Percentiles rank a stretch among this genome's conserved stretches.
These are phyloP conservation scores for Paramecium sexaurelia DNA, from an alignment of 73 alveolate species.

Conservation along the genomic window DNA sequence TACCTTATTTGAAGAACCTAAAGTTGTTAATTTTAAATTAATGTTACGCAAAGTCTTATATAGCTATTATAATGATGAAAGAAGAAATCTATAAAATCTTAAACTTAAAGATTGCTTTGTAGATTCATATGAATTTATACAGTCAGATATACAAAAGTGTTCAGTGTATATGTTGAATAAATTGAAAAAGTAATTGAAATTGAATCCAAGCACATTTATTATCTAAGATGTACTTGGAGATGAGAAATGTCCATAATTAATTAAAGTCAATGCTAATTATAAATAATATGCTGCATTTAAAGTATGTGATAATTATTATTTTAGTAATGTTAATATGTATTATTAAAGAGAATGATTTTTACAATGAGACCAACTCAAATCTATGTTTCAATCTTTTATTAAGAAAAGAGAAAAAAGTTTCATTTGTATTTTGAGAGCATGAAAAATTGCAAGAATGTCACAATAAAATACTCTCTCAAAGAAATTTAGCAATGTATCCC, in stretches of 20 bases:
- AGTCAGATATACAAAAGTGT: background rate
- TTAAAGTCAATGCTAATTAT: background rate
- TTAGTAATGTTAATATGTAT: background rate
- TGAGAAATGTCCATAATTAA: constrained; percentile 46
- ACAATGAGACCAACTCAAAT: constrained; percentile 21
- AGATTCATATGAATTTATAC: constrained; percentile 32
- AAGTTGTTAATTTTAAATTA: background rate
- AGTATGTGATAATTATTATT: background rate
- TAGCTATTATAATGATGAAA: constrained; percentile 31
- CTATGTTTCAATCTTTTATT: constrained; percentile 14
- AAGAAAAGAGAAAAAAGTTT: background rate
- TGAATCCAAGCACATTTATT: background rate
- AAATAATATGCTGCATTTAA: constrained; percentile 2
- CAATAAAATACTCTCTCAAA: background rate
- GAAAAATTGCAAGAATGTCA: background rate
- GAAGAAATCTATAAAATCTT: background rate
- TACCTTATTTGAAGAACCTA: constrained; percentile 38
- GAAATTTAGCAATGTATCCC: constrained; percentile 29
- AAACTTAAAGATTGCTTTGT: background rate
- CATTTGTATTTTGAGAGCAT: background rate
- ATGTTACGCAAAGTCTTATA: background rate
- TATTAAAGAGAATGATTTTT: background rate
- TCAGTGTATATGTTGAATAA: constrained; percentile 34
- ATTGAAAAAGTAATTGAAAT: background rate
- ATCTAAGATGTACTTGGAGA: background rate